Evolutionary conservation across 345 rosid species (phyloP), one percentile per base, ranked within the genome.

Genomic region (Raphanus raphanistrum): DNA sequence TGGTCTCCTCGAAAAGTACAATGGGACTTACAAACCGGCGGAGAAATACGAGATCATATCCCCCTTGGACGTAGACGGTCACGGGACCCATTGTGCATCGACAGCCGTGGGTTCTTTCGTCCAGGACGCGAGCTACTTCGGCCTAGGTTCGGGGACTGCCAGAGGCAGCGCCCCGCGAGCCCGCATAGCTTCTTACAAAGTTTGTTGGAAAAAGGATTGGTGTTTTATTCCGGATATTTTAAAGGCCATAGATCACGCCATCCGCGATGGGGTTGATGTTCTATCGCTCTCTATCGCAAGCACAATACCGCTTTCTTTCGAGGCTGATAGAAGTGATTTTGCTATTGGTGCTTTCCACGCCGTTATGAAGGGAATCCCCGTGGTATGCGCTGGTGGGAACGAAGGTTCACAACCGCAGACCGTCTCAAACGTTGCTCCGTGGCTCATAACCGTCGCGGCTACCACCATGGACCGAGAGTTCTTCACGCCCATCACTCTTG

Each of bases 21-120:
- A 74, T 0, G 72, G 66, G 8, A 54, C 64, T 0, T 64, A 48
- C 9, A 75, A 84, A 25, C 41, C 27, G 38, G 35, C n/a, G 2
- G 41, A 6, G 7, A 28, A 21, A 2, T 15, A 6, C 0, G 90
- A 88, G 32, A 74, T 71, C 68, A 15, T 79, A 65, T 88, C 90
- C 4, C 81, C 92, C 6, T 61, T 83, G n/a, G 92, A 88, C 64
- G 77, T 63, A 43, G 0, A 8, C 0, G 90, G 95, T 33, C 95
- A 90, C n/a, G 90, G 92, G 10, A 87, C 88, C 1, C 95, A 88
- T 55, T 87, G 90, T 33, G 87, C 92, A 36, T 87, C 90, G 1
- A 87, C 84, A 2, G 92, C 94, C 5, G 92, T 79, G 0, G 92
- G 94, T 15, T 73, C 73, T 71, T 85, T 79, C 54, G 90, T 87